Conservation (phyloP, 2,329 filamentous ascomycete species). For the Stachybotrys chlorohalonatus region DNA sequence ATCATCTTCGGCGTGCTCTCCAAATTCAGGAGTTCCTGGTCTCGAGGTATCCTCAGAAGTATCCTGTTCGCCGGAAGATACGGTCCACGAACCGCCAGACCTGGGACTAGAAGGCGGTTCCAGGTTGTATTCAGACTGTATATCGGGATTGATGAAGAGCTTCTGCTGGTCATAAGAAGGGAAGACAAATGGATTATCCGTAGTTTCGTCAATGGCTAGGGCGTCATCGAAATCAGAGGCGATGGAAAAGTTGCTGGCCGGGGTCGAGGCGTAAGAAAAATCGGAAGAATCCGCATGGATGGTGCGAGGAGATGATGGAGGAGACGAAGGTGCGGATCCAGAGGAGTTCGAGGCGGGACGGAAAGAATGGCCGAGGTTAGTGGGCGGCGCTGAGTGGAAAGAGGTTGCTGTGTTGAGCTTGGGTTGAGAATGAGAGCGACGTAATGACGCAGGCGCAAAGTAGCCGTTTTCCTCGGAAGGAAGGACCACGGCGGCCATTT, state of each 20-base stretch:
- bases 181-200: constrained; percentile 38
- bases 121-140: constrained; percentile 27
- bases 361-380: constrained; percentile 39
- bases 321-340: constrained; percentile 41
- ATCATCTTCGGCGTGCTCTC: constrained; percentile 67
- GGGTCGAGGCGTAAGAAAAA: constrained; percentile 53
- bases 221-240: constrained; percentile 45
- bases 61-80: constrained; percentile 46
- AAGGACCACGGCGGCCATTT: constrained; percentile 46
- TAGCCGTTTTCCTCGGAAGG: constrained; percentile 47
- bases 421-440: constrained; percentile 52
- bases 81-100: constrained; percentile 38
- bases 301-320: constrained; percentile 46
- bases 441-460: constrained; percentile 44
- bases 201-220: constrained; percentile 31
- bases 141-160: constrained; percentile 28
- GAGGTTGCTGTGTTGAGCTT: constrained; percentile 39
- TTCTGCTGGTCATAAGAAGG: constrained; percentile 36
- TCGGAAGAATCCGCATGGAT: constrained; percentile 43
- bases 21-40: constrained; percentile 47
- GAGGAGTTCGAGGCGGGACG: constrained; percentile 29
- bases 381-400: constrained; percentile 36
- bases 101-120: constrained; percentile 42
- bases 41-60: constrained; percentile 41
- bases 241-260: constrained; percentile 54